A percentile compares a stretch with the other conserved stretches of the same genome.
These are phyloP conservation scores for Curvularia sp. DNA, from an alignment of 2,329 filamentous ascomycete species.

Conservation along the genomic window DNA sequence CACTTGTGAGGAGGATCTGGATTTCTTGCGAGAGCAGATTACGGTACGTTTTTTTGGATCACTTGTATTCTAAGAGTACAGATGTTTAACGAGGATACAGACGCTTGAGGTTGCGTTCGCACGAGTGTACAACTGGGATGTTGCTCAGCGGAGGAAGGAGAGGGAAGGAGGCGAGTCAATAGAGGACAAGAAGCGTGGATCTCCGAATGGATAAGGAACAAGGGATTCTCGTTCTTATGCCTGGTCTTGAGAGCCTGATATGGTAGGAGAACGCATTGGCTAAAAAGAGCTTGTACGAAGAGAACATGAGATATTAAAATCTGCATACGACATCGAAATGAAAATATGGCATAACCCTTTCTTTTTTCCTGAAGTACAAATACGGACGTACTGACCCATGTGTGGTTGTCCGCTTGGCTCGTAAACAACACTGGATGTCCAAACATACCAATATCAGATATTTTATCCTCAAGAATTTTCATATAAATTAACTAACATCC, in stretches of 20 bases:
- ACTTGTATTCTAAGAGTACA: not conserved
- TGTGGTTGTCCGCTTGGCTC: not conserved
- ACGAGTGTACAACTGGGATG: conserved; percentile 99
- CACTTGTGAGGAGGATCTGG: conserved; percentile 96
- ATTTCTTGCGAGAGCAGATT: conserved; percentile 95
- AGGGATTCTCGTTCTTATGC: too few species aligned
- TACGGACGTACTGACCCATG: not conserved
- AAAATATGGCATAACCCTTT: not conserved
- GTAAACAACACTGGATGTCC: too few species aligned
- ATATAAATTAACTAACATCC: not conserved
- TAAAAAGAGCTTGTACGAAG: not conserved
- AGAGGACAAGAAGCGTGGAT: conserved; percentile 48
- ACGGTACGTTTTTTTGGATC: conserved; percentile 65
- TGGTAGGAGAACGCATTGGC: not conserved
- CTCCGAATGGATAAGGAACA: conserved; percentile 28
- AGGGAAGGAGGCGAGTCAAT: conserved; percentile 65
- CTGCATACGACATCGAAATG: not conserved
- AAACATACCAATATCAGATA: not conserved
- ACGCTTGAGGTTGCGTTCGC: conserved; percentile 97
- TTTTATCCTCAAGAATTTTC: not conserved
- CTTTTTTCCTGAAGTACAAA: not conserved
- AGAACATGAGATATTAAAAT: not conserved
- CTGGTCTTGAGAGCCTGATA: not conserved
- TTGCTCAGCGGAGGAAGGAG: conserved; percentile 92
- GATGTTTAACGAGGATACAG: conserved; percentile 56